Evolutionary conservation across 73 alveolate species (phyloP).

Genomic region (Paramecium caudatum): DNA sequence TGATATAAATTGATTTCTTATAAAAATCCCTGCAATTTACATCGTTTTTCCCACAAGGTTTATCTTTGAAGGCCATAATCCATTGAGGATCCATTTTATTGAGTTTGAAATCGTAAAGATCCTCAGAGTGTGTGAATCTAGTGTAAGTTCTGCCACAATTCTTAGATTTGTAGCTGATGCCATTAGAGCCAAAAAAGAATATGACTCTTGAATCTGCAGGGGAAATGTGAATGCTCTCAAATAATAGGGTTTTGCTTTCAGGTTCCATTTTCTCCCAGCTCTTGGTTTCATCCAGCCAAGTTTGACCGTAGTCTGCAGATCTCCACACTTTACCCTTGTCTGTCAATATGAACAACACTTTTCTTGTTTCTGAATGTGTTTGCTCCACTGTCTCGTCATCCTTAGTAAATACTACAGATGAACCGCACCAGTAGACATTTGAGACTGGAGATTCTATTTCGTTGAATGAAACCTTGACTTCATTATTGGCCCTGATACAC

Average conservation of each 20-base stretch:
- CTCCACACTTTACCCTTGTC: slow-evolving; percentile 66
- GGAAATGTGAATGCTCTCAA: slow-evolving; percentile 58
- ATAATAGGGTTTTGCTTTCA: slow-evolving; percentile 15
- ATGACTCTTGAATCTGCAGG: slow-evolving; percentile 67
- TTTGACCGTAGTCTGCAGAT: slow-evolving; percentile 38
- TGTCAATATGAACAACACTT: slow-evolving; percentile 52
- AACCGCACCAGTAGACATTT: slow-evolving; percentile 48
- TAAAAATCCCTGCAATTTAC: slow-evolving; percentile 40
- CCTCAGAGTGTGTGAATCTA: slow-evolving; percentile 62
- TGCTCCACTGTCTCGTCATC: slow-evolving; percentile 57
- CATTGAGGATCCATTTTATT: slow-evolving; percentile 53
- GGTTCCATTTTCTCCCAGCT: slow-evolving; percentile 56
- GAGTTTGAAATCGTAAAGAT: slow-evolving; percentile 42
- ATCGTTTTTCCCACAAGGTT: slow-evolving; percentile 57
- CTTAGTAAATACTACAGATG: slow-evolving; percentile 61
- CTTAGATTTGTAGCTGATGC: slow-evolving; percentile 57
- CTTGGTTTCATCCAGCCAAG: slow-evolving; percentile 58
- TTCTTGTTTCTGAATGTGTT: slow-evolving; percentile 59
- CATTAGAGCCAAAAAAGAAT: slow-evolving; percentile 54
- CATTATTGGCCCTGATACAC: neutral
- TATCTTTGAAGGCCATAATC: slow-evolving; percentile 64
- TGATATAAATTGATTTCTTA: slow-evolving; percentile 40
- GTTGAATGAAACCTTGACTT: slow-evolving; percentile 54
- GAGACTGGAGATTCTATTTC: slow-evolving; percentile 63
- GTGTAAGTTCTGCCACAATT: slow-evolving; percentile 51